Base-by-base conservation (phyloP, 768 basidiomycete genomes). In the Dendrothele bispora region DNA sequence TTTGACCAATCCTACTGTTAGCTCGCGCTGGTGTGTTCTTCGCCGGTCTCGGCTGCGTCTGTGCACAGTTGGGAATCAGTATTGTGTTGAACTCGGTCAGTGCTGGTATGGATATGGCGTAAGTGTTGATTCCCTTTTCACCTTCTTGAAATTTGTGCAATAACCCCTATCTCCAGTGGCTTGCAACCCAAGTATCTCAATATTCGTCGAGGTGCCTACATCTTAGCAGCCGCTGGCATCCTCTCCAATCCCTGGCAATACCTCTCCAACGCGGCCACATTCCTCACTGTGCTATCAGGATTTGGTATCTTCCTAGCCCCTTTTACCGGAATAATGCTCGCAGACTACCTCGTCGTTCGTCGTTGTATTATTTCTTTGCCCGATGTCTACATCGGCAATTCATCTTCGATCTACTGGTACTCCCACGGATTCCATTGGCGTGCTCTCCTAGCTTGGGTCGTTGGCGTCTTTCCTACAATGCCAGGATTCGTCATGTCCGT, bases 221-320 rank as follows among this genome's bases (percentile, higher is more conserved):
- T 78, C 27, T 68, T 70, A 2, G 21, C 76, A 36, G 48, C 74
- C 11, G 72, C 71, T 5, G 73, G 68, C 1, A 73, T 71, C 71
- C 61, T 62, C 10, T 63, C 64, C 35, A 57, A 55, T 25, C 71
- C 75, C n/a, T 77, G 74, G 74, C 64, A 73, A 56, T 69, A 75
- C 34, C 65, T 75, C 32, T 65, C 64, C 1, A 64, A 61, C 39
- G 62, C 65, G 2, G 55, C 56, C 10, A 59, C 61, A 5, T 71
- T 71, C 59, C 49, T 70, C 3, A 58, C 59, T n/a, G 70, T 73
- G 51, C 63, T 73, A 52, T 55, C 57, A 25, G 70, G 69, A 0
- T 77, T 74, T 55, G 64, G 73, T 12, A 68, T 77, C 44, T 72
- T 79, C 54, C 63, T 79, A 3, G 70, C 69, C 4, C 77, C 75